Evolutionary conservation across 352 stramenopile species (phyloP).

Genomic region (Globisporangium spiculum): DNA sequence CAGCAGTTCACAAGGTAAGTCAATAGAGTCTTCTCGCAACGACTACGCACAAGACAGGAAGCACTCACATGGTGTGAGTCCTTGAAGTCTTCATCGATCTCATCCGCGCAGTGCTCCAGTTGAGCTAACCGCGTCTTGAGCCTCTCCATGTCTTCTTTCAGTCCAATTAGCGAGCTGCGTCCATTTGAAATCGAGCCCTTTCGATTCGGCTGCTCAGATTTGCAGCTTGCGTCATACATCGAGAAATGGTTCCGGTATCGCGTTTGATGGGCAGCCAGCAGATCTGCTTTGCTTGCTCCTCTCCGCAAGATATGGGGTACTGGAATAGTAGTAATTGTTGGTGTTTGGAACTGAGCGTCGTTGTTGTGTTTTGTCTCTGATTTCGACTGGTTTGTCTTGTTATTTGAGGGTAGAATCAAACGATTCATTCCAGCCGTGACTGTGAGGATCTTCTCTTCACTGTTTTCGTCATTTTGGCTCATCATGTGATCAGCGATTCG

Average conservation of each 20-base stretch:
- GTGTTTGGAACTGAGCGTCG: not conserved
- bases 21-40: not conserved
- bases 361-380: not conserved
- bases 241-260: slow-evolving; percentile 11
- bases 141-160: slow-evolving; percentile 46
- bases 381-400: not conserved
- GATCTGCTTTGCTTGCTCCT: not conserved
- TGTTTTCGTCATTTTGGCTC: not conserved
- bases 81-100: slow-evolving; percentile 64
- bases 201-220: not conserved
- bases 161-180: slow-evolving; percentile 26
- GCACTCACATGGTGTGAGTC: slow-evolving; percentile 30
- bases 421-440: not conserved
- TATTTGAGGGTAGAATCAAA: not conserved
- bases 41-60: not conserved
- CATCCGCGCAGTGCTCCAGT: slow-evolving; percentile 46
- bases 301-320: not conserved
- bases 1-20: not conserved
- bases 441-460: not conserved
- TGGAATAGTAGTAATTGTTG: not conserved
- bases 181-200: slow-evolving; percentile 9
- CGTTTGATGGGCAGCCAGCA: not conserved
- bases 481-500: slow-evolving; percentile 15
- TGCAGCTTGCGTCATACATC: not conserved
- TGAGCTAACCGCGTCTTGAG: slow-evolving; percentile 45